Conservation (phyloP, 2,329 filamentous ascomycete species). For the Aspergillus ibericus region DNA sequence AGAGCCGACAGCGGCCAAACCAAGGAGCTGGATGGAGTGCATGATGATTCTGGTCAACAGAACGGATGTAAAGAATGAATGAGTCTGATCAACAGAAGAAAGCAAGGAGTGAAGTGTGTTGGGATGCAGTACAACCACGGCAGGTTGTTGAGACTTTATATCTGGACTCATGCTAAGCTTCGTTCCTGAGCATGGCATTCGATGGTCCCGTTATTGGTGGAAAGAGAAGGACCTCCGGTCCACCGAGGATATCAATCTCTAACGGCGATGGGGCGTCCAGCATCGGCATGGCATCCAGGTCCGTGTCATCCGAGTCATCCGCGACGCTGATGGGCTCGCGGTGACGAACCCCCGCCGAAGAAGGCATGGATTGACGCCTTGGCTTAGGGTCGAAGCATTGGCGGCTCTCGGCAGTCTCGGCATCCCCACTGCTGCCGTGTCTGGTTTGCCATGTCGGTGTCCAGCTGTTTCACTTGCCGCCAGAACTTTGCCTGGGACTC, state of each 20-base stretch:
- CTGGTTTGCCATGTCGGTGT: neutral
- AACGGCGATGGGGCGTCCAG: slow-evolving; percentile 1
- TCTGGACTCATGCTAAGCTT: neutral
- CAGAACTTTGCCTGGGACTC: neutral
- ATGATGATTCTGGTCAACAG: slow-evolving; percentile 6
- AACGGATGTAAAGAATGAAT: slow-evolving; percentile 1
- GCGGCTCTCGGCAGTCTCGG: neutral
- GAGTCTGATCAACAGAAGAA: slow-evolving; percentile 3
- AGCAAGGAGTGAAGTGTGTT: neutral
- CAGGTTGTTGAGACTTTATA: neutral
- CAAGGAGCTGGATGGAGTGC: slow-evolving; percentile 6
- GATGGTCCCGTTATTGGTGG: neutral
- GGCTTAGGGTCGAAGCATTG: neutral
- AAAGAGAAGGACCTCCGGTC: neutral
- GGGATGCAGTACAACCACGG: neutral
- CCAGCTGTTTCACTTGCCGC: neutral
- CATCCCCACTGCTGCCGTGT: neutral
- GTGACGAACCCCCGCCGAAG: neutral
- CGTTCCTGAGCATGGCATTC: neutral
- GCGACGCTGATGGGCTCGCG: neutral
- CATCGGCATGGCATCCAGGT: neutral
- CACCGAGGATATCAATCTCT: slow-evolving; percentile 2
- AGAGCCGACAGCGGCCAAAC: slow-evolving; percentile 4
- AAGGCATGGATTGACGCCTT: neutral
- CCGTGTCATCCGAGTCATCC: neutral